Evolutionary conservation across 1,284 basidiomycete species (phyloP).

Genomic region (Apiotrichum brassicae): DNA sequence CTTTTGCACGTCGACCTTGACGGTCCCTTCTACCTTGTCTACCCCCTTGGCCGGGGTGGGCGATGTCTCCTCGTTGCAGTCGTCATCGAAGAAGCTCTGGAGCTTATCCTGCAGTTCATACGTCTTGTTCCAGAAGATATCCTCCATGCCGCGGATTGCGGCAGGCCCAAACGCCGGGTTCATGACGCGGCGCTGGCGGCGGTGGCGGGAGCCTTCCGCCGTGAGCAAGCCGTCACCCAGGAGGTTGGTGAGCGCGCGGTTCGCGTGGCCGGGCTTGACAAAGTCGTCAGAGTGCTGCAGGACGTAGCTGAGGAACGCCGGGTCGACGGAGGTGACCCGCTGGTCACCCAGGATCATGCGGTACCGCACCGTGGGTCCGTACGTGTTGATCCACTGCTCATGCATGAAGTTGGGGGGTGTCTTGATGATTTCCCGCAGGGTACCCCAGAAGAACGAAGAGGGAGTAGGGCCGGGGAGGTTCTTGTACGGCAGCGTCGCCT

Average conservation of each 20-base stretch:
- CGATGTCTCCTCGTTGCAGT: not conserved
- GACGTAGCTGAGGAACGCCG: constrained; percentile 57
- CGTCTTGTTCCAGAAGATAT: constrained; percentile 61
- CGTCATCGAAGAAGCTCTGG: constrained; percentile 10
- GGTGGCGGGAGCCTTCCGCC: constrained; percentile 52
- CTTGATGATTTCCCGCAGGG: constrained; percentile 13
- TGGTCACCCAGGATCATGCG: constrained; percentile 11
- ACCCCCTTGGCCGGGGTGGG: constrained; percentile 5
- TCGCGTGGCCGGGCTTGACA: constrained; percentile 60
- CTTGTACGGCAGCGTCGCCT: not conserved
- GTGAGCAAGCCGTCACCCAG: constrained; percentile 41
- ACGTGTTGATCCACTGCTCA: constrained; percentile 18
- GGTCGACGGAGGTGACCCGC: constrained; percentile 58
- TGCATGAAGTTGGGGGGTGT: constrained; percentile 16
- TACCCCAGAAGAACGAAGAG: constrained; percentile 18
- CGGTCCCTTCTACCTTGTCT: constrained; percentile 5
- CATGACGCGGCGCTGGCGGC: constrained; percentile 50
- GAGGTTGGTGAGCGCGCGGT: constrained; percentile 51
- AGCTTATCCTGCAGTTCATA: constrained; percentile 49
- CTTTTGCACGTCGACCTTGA: constrained; percentile 52
- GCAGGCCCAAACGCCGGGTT: constrained; percentile 47
- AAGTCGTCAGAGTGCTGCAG: constrained; percentile 58
- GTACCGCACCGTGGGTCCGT: constrained; percentile 24
- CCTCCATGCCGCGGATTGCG: constrained; percentile 47
- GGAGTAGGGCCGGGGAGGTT: constrained; percentile 20